Evolutionary conservation across 148 eudicot genomes (phyloP), one percentile per base, ranked within the genome.

Genomic region (Fagopyrum homotropicum): DNA sequence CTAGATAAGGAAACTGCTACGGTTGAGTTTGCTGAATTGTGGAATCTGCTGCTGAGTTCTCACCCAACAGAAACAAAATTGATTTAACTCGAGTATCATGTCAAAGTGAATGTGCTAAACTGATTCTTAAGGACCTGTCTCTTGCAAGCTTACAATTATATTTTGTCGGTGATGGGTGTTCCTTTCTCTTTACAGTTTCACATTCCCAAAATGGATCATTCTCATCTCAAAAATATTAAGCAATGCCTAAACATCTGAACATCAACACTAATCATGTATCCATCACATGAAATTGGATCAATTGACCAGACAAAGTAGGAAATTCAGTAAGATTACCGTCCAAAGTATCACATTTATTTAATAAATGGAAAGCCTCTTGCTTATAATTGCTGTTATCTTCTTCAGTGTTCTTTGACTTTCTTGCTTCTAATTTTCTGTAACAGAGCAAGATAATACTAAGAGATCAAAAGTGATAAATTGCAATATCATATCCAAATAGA

Each of bases 361-460:
- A 68, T 63, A 10, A 73, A 49, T 76, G 68, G 72, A 47, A 59
- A 45, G 83, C 78, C 75, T 81, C 86, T 40, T 72, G 64, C 1
- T 76, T 85, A 55, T 73, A 57, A 45, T 79, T 83, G 43, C 57
- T 45, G 40, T 35, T 35, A 73, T 84, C 84, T 76, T 88, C 88
- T n/a, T 80, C 86, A 11, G 79, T 63, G 57, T 83, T 86, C 79
- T 79, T 79, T 86, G 48, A 79, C 56, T 78, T 79, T 79, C 74
- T 77, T 72, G 79, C 88, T 72, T 85, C 83, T 75, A 74, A 76
- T 79, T 80, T 79, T 69, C 93, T 91, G 44, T 77, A 72, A 17
- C 74, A 45, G 74, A 64, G 15, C 35, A 49, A 43, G 68, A n/a
- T 22, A 60, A 50, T 11, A 44, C 50, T 9, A 45, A 73, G 61